Base-by-base conservation (phyloP, 2,329 filamentous ascomycete species). In the Cyanodermella asteris region DNA sequence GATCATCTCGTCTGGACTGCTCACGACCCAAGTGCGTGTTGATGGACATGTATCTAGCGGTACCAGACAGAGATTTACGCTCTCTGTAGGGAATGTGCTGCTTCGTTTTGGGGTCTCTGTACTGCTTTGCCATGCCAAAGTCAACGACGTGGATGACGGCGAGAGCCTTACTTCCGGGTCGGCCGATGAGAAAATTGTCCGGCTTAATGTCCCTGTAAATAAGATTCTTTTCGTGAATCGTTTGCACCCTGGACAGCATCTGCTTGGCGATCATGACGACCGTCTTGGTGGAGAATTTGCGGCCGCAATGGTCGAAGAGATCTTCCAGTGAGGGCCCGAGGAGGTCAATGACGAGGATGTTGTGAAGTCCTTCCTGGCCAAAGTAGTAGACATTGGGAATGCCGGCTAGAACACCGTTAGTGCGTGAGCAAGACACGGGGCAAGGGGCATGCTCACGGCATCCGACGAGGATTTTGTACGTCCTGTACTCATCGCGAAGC, bases 351-450 rank as follows among this genome's bases (percentile, higher is more conserved):
- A 97, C 84, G 25, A 97, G 72, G 38, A 94, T 94, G 56, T 97
- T 94, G 61, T 97, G 87, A 16, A 94, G 72, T 40, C 84, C 87
- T 53, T 94, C 84, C 48, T 97, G 87, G 34, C 87, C 87, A 40
- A 94, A 97, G 56, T 94, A 97, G 59, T 94, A 94, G 43, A 97
- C 87, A 65, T 94, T 94, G 43, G 87, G 87, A 39, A 97, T 94
- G 43, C 87, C 87, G 43, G 84, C 84, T 94, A 47, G 15, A 21
- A 15, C 28, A 18, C 6, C 39, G 60, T 36, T 28, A 22, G 36
- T 33, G 19, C 22, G 19, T 27, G 14, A 31, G 18, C 29, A 26
- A 21, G 26, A 23, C 25, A 16, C 10, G 20, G n/a, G 6, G 12
- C 11, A 8, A 6, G 5, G 18, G 7, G 16, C 11, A 23, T 30